Conservation (phyloP, 202 grass and related monocot genomes). For the Cymbopogon flexuosus region DNA sequence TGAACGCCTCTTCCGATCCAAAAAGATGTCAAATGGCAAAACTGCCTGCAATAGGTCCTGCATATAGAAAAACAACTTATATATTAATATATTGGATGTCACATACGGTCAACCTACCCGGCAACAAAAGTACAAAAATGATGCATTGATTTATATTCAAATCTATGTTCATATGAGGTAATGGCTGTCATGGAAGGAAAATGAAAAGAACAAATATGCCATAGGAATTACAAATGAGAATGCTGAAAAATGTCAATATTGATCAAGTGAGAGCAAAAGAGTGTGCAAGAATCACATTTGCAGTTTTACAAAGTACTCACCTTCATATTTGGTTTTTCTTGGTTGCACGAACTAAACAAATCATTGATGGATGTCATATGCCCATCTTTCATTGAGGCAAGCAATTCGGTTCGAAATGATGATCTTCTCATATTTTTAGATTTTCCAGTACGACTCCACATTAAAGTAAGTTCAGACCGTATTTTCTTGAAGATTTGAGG, state of each 20-base stretch:
- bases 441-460: slow-evolving; percentile 76
- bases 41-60: slow-evolving; percentile 91
- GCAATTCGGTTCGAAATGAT: slow-evolving; percentile 56
- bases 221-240: slow-evolving; percentile 12
- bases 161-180: slow-evolving; percentile 13
- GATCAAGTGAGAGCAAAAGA: slow-evolving; percentile 14
- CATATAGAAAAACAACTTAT: slow-evolving; percentile 25
- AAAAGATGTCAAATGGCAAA: slow-evolving; percentile 91
- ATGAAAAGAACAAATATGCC: neutral
- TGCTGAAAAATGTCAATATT: slow-evolving; percentile 3
- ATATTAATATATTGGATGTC: slow-evolving; percentile 14
- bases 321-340: slow-evolving; percentile 62
- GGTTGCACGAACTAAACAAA: slow-evolving; percentile 43
- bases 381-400: slow-evolving; percentile 41
- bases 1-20: slow-evolving; percentile 72
- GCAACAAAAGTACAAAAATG: slow-evolving; percentile 14
- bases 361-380: slow-evolving; percentile 42
- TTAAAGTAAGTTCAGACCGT: slow-evolving; percentile 76
- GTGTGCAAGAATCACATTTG: slow-evolving; percentile 14
- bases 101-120: neutral
- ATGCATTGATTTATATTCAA: slow-evolving; percentile 24
- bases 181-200: neutral
- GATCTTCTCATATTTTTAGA: slow-evolving; percentile 66
- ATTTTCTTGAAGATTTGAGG: slow-evolving; percentile 75
- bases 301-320: slow-evolving; percentile 42